Percentiles rank a stretch among this genome's conserved stretches.
phyloP scores from a whole-genome alignment of 164 flowering plant species.

The Paratinospora sagittata region DNA sequence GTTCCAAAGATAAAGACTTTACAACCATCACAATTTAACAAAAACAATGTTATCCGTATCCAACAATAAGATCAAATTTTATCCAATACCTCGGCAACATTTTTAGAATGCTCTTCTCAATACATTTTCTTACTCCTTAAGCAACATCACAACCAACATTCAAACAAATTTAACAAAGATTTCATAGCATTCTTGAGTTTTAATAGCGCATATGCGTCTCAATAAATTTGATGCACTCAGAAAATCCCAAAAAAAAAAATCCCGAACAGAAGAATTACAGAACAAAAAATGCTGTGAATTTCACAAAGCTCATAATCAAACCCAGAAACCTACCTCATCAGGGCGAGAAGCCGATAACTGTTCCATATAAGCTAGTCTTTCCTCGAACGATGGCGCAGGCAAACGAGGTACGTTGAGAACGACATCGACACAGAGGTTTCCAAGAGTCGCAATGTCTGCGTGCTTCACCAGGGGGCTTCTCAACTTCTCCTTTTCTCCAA shows the following conservation, averaged over 20 bases:
- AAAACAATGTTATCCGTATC: no score
- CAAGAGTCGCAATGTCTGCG: constrained; percentile 70
- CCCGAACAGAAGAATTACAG: not conserved
- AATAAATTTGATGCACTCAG: not conserved
- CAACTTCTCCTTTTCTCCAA: constrained; percentile 18
- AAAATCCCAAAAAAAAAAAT: not conserved
- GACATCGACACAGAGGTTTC: constrained; percentile 88
- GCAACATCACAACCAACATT: no score
- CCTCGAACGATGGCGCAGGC: constrained; percentile 59
- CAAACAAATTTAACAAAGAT: no score
- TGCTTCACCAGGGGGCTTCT: constrained; percentile 25
- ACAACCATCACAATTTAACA: no score
- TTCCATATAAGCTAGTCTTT: constrained; percentile 70
- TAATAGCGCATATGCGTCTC: no score
- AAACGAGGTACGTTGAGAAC: constrained; percentile 74
- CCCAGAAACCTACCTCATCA: constrained; percentile 36
- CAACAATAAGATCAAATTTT: no score
- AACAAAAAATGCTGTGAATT: not conserved
- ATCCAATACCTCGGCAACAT: no score
- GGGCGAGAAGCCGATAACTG: constrained; percentile 63
- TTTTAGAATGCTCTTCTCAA: no score
- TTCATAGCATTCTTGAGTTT: no score
- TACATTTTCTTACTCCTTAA: no score
- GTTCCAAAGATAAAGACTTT: no score
- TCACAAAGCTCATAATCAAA: not conserved